Base-by-base conservation (phyloP, 805 yeast genomes). In the Yarrowia yakushimensis region DNA sequence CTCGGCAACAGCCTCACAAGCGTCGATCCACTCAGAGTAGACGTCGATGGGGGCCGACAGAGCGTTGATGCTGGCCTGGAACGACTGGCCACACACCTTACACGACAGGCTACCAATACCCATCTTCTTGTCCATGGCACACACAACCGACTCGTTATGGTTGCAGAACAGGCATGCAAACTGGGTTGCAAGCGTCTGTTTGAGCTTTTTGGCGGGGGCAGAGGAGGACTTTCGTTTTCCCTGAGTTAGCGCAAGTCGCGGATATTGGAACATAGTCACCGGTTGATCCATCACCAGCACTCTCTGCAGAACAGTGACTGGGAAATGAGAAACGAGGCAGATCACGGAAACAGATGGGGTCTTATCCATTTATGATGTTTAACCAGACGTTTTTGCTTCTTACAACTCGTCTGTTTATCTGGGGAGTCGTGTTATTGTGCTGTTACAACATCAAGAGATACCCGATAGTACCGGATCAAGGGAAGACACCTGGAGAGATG, bases 11-110 rank as follows among this genome's bases (percentile, higher is more conserved):
- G 88, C 90, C 69, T 88, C 96, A 75, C 93, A 88, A 0, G 98
- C 98, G 78, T 93, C 99, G 60, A 90, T 90, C 99, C 99, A 93
- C 73, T 93, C 98, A 54, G 96, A 87, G 72, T 93, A 93, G 15
- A 93, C 88, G 75, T 93, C 99, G 42, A 93, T 91, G 0, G 99
- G 97, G 63, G 89, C 97, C 9, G 80, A 74, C 59, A 87, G 77
- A 3, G 90, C 83, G 73, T 90, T 90, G 68, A 92, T 90, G 50
- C 91, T 84, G 4, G 96, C 84, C 73, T 92, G 97, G 78, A 94
- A 93, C 37, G 84, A 82, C 73, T 92, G 97, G 0, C 97, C 97
- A 73, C 99, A 93, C 33, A 91, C 87, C 72, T 94, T 94, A 74
- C 99, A 93, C 66, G 83, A 85, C 64, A 94, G 76, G 23, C 87